A percentile compares a stretch with the other conserved stretches of the same genome.
phyloP scores from a whole-genome alignment of 352 stramenopile species.

The Plasmopara halstedii region DNA sequence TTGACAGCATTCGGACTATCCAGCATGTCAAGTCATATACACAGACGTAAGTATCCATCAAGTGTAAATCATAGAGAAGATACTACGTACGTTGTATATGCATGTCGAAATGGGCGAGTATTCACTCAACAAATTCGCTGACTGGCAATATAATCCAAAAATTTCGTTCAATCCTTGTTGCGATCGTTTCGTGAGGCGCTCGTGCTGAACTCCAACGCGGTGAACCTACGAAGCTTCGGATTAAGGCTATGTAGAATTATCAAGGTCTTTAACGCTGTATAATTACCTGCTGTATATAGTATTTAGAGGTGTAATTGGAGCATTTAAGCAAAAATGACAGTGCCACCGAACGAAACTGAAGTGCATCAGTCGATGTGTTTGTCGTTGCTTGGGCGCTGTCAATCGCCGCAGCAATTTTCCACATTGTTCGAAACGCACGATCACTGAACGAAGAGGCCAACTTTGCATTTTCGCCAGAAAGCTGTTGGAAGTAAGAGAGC shows the following conservation, averaged over 20 bases:
- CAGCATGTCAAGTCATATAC: conserved; percentile 1
- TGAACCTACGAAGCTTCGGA: conserved; percentile 30
- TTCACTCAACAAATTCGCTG: conserved; percentile 15
- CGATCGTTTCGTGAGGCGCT: conserved; percentile 32
- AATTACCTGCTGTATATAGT: conserved; percentile 55
- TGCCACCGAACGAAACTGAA: conserved; percentile 37
- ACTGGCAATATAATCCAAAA: conserved; percentile 34
- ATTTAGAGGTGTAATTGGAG: conserved; percentile 45
- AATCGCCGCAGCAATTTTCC: conserved; percentile 45
- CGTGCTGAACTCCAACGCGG: conserved; percentile 53
- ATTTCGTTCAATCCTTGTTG: conserved; percentile 20
- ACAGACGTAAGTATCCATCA: neutral
- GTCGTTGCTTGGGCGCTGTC: conserved; percentile 19
- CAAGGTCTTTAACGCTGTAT: neutral
- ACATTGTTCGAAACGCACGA: conserved; percentile 58
- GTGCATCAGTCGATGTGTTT: conserved; percentile 12
- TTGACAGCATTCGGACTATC: conserved; percentile 34
- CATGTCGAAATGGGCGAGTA: conserved; percentile 7
- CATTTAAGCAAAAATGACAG: conserved; percentile 64
- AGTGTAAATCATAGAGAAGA: neutral
- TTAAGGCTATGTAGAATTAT: neutral
- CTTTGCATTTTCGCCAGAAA: conserved; percentile 40
- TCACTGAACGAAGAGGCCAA: conserved; percentile 53
- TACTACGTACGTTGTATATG: conserved; percentile 23
- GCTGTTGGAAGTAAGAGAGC: conserved; percentile 42